These are phyloP conservation scores for Fusarium haematococcum DNA, from an alignment of 2,329 filamentous ascomycete genomes.

Conservation along the genomic window DNA sequence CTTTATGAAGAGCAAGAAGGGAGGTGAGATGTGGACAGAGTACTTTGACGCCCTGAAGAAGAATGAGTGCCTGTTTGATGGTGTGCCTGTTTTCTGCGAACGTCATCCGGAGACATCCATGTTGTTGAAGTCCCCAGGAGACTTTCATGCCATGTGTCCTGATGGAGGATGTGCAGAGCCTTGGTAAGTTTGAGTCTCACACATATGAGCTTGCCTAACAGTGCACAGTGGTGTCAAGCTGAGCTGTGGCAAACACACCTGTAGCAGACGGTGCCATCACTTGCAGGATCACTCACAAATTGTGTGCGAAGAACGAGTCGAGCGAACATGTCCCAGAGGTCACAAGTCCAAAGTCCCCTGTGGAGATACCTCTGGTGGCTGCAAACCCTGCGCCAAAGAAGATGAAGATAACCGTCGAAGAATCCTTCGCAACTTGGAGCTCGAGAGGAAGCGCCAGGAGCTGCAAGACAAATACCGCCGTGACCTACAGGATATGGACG, in stretches of 20 bases:
- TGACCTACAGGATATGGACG: constrained; percentile 62
- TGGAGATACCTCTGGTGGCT: constrained; percentile 52
- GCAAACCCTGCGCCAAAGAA: constrained; percentile 65
- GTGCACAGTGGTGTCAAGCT: constrained; percentile 59
- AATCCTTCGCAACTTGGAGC: constrained; percentile 58
- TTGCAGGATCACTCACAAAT: constrained; percentile 67
- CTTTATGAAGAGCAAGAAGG: constrained; percentile 66
- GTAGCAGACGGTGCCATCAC: constrained; percentile 71
- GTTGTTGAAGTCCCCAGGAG: constrained; percentile 60
- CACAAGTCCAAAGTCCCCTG: constrained; percentile 65
- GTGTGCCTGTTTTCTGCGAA: constrained; percentile 70
- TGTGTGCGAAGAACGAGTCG: constrained; percentile 50
- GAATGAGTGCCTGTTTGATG: constrained; percentile 66
- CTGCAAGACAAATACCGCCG: constrained; percentile 58
- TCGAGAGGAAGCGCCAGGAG: constrained; percentile 61
- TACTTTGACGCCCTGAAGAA: constrained; percentile 68
- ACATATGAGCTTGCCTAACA: not conserved
- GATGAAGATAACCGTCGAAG: constrained; percentile 57
- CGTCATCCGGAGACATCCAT: constrained; percentile 64
- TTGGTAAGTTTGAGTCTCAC: constrained; percentile 60
- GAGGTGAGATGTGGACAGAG: constrained; percentile 61
- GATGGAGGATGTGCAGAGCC: constrained; percentile 76
- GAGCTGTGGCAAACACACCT: constrained; percentile 69
- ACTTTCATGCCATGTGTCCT: constrained; percentile 73
- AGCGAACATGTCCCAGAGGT: constrained; percentile 61